These are phyloP conservation scores for Hypoxylon sp. DNA, from an alignment of 2,329 filamentous ascomycete species.

Conservation along the genomic window DNA sequence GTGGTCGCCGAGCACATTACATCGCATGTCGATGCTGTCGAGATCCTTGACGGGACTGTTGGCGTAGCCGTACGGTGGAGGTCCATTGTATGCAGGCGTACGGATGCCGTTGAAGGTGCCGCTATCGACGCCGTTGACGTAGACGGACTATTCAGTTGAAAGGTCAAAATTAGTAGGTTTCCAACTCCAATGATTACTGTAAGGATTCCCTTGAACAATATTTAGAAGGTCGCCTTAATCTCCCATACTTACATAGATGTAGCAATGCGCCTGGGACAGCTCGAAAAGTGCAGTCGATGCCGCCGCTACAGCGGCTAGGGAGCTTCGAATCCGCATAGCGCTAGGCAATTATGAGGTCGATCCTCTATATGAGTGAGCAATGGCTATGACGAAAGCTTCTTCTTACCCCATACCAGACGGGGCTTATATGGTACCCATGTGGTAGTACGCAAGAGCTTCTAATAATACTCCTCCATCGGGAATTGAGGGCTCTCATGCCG, in stretches of 20 bases:
- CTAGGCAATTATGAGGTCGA: background rate
- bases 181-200: background rate
- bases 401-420: background rate
- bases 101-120: conserved; percentile 33
- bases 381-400: background rate
- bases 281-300: conserved; percentile 8
- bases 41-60: conserved; percentile 34
- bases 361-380: background rate
- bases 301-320: conserved; percentile 10
- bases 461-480: background rate
- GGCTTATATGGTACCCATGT: conserved; percentile 9
- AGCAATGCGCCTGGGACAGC: conserved; percentile 21
- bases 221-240: background rate
- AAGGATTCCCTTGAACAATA: background rate
- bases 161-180: background rate
- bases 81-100: conserved; percentile 32
- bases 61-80: conserved; percentile 28
- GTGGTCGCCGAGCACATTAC: conserved; percentile 34
- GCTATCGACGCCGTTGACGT: conserved; percentile 33
- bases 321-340: conserved; percentile 14
- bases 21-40: conserved; percentile 36
- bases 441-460: background rate
- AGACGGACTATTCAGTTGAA: conserved; percentile 22
- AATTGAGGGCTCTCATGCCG: background rate
- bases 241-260: conserved; percentile 25